Evolutionary conservation across 768 basidiomycete species (phyloP).

Genomic region (Termitomyces sp.): DNA sequence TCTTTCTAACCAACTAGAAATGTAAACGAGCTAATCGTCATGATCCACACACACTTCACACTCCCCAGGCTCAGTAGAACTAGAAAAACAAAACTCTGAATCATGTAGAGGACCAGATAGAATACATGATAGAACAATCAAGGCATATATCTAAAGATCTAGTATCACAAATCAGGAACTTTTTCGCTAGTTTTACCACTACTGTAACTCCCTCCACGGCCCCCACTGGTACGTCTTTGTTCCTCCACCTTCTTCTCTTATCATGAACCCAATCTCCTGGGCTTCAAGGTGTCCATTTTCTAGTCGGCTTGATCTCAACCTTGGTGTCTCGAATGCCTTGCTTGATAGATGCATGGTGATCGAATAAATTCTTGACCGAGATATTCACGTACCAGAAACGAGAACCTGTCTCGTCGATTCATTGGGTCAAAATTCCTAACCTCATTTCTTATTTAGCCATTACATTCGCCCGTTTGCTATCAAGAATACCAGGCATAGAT

Average conservation of each 20-base stretch:
- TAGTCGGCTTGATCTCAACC: not conserved
- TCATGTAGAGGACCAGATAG: not conserved
- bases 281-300: not conserved
- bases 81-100: not conserved
- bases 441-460: not conserved
- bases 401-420: not conserved
- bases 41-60: too few species aligned
- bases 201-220: not conserved
- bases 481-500: not conserved
- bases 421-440: not conserved
- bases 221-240: not conserved
- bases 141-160: too few species aligned
- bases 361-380: not conserved
- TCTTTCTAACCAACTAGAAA: not conserved
- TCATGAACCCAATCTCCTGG: not conserved
- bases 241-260: not conserved
- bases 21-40: not conserved
- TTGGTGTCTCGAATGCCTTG: not conserved
- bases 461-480: not conserved
- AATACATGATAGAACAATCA: not conserved
- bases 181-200: not conserved
- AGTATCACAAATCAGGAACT: not conserved
- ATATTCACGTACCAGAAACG: not conserved
- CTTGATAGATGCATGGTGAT: slow-evolving; percentile 1
- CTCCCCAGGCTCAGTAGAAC: too few species aligned